Evolutionary conservation across 768 basidiomycete species (phyloP).

Genomic region (Grammothele lineata): DNA sequence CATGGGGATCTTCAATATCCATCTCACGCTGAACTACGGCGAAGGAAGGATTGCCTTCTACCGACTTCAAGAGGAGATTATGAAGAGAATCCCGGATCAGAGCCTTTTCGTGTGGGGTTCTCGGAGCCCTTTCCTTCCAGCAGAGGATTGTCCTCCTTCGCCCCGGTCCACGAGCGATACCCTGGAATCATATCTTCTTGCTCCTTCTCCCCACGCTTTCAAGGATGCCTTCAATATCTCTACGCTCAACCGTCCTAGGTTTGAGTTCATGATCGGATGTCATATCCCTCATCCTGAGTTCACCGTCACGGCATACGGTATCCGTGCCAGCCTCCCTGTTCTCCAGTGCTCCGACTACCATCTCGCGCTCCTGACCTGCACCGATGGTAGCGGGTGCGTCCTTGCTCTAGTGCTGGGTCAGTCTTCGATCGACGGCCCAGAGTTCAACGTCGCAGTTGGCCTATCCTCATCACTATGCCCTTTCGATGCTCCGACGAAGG

Average conservation of each 20-base stretch:
- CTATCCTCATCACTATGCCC: no score
- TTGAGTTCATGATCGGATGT: no score
- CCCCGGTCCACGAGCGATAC: neutral
- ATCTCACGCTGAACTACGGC: neutral
- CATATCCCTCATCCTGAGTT: neutral
- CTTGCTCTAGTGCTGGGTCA: neutral
- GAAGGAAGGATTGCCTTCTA: neutral
- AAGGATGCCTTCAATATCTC: neutral
- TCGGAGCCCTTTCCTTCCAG: neutral
- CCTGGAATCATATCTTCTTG: neutral
- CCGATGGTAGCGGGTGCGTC: neutral
- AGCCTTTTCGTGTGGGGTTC: neutral
- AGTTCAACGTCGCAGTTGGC: no score
- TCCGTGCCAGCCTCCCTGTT: neutral
- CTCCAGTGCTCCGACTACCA: neutral
- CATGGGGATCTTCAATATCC: constrained; percentile 1
- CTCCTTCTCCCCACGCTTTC: neutral
- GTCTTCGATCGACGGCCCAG: no score
- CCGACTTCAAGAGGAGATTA: neutral
- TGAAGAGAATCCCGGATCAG: neutral
- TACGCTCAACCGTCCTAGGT: neutral
- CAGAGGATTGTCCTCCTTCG: neutral
- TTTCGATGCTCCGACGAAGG: no score
- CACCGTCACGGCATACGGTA: constrained; percentile 1
- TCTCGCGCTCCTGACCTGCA: neutral